A percentile compares a stretch with the other conserved stretches of the same genome.
Conservation (phyloP, 768 basidiomycete species). For the Tulasnella calospora region DNA sequence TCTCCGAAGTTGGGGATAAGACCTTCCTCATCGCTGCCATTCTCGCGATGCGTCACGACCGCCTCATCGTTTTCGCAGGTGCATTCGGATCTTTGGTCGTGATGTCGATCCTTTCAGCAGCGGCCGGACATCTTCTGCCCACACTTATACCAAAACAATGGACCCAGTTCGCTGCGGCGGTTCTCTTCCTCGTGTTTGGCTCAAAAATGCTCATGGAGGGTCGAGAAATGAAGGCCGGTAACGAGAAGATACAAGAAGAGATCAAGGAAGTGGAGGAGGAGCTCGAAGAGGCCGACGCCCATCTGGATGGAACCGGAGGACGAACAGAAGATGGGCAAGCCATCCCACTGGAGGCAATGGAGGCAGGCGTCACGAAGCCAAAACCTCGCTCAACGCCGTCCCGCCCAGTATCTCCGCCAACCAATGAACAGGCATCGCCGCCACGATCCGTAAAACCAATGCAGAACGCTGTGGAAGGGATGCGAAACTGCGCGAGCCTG, state of each 20-base stretch:
- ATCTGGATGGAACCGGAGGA: conserved; percentile 38
- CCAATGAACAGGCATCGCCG: not conserved
- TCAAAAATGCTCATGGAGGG: conserved; percentile 85
- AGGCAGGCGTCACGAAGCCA: conserved; percentile 51
- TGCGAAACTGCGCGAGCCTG: conserved; percentile 75
- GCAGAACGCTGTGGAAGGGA: conserved; percentile 49
- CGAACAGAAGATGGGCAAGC: conserved; percentile 39
- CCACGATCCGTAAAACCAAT: not conserved
- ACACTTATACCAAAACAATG: conserved; percentile 68
- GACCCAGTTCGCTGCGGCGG: conserved; percentile 68
- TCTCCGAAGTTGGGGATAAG: conserved; percentile 94
- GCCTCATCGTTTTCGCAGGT: conserved; percentile 76
- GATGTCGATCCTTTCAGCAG: conserved; percentile 92
- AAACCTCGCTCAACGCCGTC: conserved; percentile 2
- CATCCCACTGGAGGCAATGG: conserved; percentile 69
- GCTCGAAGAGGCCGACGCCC: conserved; percentile 64
- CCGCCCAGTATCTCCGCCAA: not conserved
- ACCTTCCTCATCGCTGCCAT: conserved; percentile 85
- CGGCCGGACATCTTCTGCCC: conserved; percentile 86
- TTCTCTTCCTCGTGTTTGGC: conserved; percentile 88
- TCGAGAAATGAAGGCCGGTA: conserved; percentile 68
- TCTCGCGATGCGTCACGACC: conserved; percentile 74
- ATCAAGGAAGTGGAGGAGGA: conserved; percentile 96
- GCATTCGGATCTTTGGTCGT: conserved; percentile 81
- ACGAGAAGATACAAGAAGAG: conserved; percentile 83